These are phyloP conservation scores for Trichophyton benhamiae DNA, from an alignment of 2,329 filamentous ascomycete genomes.

Conservation along the genomic window DNA sequence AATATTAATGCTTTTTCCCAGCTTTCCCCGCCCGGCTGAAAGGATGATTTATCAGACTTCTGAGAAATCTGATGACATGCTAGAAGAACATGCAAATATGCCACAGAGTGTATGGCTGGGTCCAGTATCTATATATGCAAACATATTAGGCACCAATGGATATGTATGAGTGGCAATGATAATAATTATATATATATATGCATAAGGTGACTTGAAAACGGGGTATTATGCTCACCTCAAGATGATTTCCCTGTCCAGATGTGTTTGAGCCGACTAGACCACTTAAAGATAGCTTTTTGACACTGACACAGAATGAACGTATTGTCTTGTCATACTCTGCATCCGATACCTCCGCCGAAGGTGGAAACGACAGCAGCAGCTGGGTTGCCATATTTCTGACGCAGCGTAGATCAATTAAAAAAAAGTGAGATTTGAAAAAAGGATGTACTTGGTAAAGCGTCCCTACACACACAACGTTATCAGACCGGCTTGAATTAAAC, in stretches of 20 bases:
- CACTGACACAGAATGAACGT: conserved; percentile 25
- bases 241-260: conserved; percentile 23
- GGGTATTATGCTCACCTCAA: conserved; percentile 21
- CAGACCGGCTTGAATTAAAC: not conserved
- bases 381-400: not conserved
- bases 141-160: not conserved
- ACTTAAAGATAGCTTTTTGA: conserved; percentile 27
- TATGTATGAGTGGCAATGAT: not conserved
- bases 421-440: not conserved
- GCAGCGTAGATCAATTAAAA: not conserved
- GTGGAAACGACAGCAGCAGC: conserved; percentile 28
- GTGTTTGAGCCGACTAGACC: conserved; percentile 22
- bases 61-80: conserved; percentile 34
- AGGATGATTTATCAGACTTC: conserved; percentile 25
- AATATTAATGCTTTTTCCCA: conserved; percentile 42
- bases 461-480: not conserved
- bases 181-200: conserved; percentile 2
- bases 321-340: conserved; percentile 35
- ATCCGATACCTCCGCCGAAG: conserved; percentile 26
- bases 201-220: not conserved
- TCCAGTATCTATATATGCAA: conserved; percentile 27
- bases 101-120: conserved; percentile 46
- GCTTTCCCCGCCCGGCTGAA: conserved; percentile 34
- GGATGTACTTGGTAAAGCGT: not conserved
- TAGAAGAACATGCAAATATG: conserved; percentile 45